A percentile compares a stretch with the other conserved stretches of the same genome.
Evolutionary conservation across 164 flowering plant species (phyloP).

Genomic region (Cinnamomum chago): DNA sequence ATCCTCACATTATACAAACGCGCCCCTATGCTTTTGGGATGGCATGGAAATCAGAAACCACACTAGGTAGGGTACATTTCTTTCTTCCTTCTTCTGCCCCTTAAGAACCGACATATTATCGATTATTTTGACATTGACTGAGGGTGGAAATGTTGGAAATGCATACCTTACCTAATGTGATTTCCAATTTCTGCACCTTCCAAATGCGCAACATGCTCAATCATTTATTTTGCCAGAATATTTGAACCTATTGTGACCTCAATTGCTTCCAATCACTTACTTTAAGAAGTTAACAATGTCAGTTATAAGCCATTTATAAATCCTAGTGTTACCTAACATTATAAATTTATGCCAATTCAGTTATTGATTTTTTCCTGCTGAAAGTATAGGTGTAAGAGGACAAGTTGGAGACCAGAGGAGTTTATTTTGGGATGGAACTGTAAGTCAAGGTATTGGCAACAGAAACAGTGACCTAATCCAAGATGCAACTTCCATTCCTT

Average conservation of each 20-base stretch:
- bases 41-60: not conserved
- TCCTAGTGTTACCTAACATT: not conserved
- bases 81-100: not conserved
- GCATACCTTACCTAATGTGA: not conserved
- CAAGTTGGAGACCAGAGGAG: not conserved
- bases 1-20: no score
- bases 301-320: not conserved
- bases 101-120: not conserved
- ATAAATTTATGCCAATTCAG: conserved; percentile 1
- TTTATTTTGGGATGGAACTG: conserved; percentile 1
- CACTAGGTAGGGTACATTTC: not conserved
- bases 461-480: conserved; percentile 1
- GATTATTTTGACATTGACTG: not conserved
- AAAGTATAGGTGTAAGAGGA: not conserved
- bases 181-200: not conserved
- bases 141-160: not conserved
- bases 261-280: not conserved
- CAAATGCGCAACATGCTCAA: not conserved
- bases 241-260: not conserved
- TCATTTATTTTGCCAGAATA: not conserved
- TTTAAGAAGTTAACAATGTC: not conserved
- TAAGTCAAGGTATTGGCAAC: not conserved
- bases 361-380: not conserved
- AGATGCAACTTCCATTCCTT: conserved; percentile 3
- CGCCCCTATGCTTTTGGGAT: not conserved